Conservation (phyloP, 768 basidiomycete species). For the Brasilioporus rufonigricans region DNA sequence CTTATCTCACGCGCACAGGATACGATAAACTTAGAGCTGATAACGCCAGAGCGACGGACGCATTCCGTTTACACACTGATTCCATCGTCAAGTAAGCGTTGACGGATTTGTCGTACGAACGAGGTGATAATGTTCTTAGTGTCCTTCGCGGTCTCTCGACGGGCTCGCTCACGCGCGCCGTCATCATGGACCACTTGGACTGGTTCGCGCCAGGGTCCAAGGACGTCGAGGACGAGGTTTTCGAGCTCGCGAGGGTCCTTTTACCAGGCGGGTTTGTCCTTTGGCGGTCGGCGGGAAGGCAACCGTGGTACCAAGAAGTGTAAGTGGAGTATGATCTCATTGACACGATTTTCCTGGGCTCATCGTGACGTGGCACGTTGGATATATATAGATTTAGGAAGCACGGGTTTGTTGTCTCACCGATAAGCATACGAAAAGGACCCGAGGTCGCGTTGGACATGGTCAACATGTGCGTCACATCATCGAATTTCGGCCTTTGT, state of each 20-base stretch:
- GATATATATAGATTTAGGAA: slow-evolving; percentile 50
- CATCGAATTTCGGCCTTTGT: too few relatives aligned
- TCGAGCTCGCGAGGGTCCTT: slow-evolving; percentile 55
- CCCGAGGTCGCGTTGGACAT: slow-evolving; percentile 52
- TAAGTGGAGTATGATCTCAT: too few relatives aligned
- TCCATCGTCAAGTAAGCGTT: slow-evolving; percentile 65
- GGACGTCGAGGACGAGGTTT: slow-evolving; percentile 51
- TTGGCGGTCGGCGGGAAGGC: slow-evolving; percentile 62
- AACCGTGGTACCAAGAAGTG: slow-evolving; percentile 64
- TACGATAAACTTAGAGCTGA: slow-evolving; percentile 55
- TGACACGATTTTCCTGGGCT: too few relatives aligned
- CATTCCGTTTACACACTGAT: slow-evolving; percentile 71
- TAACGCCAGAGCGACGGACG: slow-evolving; percentile 42
- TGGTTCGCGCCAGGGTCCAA: slow-evolving; percentile 50
- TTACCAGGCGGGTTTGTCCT: slow-evolving; percentile 58
- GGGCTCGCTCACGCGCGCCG: slow-evolving; percentile 56
- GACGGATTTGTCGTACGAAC: not conserved
- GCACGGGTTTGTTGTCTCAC: slow-evolving; percentile 51
- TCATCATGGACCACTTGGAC: slow-evolving; percentile 73
- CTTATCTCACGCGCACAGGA: slow-evolving; percentile 60
- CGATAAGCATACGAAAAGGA: slow-evolving; percentile 53
- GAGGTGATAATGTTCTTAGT: slow-evolving; percentile 19
- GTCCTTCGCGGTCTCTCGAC: slow-evolving; percentile 43
- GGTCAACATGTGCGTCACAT: slow-evolving; percentile 73
- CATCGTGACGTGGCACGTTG: not conserved